A percentile compares a stretch with the other conserved stretches of the same genome.
Conservation (phyloP, 805 yeast genomes). For the Lipomyces mesembrius region DNA sequence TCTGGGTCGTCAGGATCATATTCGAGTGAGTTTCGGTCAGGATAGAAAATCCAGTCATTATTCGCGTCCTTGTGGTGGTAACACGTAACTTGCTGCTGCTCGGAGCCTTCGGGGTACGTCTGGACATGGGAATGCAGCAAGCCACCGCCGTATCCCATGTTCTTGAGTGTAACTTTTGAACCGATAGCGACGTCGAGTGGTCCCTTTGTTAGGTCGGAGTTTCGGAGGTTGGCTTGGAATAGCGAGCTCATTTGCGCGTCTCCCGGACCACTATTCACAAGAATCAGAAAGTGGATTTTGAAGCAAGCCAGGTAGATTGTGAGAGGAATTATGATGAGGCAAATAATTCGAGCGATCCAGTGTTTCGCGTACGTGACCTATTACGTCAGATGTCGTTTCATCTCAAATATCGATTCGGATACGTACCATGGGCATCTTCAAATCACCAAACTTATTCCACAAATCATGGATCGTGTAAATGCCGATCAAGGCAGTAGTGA, state of each 20-base stretch:
- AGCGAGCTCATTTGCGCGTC: slow-evolving; percentile 89
- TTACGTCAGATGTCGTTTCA: not conserved
- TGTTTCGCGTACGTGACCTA: slow-evolving; percentile 51
- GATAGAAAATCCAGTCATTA: slow-evolving; percentile 71
- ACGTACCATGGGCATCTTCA: slow-evolving; percentile 42
- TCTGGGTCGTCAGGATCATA: slow-evolving; percentile 43
- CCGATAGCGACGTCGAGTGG: slow-evolving; percentile 70
- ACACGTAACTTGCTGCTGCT: slow-evolving; percentile 92
- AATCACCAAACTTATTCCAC: slow-evolving; percentile 81
- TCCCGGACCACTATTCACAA: slow-evolving; percentile 86
- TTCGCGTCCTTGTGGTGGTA: slow-evolving; percentile 88
- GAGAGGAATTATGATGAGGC: slow-evolving; percentile 74
- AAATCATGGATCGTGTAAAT: slow-evolving; percentile 84
- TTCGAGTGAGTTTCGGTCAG: slow-evolving; percentile 37
- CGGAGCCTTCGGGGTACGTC: slow-evolving; percentile 86
- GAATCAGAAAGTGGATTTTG: slow-evolving; percentile 76
- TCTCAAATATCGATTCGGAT: not conserved
- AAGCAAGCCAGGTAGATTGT: slow-evolving; percentile 71
- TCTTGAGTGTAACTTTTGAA: slow-evolving; percentile 66
- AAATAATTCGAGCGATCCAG: slow-evolving; percentile 70
- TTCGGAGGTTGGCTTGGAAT: slow-evolving; percentile 83
- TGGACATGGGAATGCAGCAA: slow-evolving; percentile 88
- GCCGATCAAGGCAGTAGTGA: slow-evolving; percentile 86
- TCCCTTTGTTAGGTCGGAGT: slow-evolving; percentile 65
- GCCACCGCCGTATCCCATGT: slow-evolving; percentile 72